Base-by-base conservation (phyloP, 345 rosid species). In the Camelina laxa region DNA sequence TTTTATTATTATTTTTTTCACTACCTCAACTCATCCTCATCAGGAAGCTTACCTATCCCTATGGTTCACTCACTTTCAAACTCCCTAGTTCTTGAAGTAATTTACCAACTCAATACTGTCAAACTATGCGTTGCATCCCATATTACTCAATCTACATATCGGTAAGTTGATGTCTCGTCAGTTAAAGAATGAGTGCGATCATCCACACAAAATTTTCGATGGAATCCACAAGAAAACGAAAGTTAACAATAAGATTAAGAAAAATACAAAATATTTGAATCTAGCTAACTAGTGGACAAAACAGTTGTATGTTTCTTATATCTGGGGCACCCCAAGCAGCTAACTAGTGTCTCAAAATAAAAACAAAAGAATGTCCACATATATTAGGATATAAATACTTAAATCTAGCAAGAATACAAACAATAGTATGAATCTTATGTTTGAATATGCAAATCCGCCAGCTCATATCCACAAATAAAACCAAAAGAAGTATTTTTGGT, bases 301-400 rank as follows among this genome's bases (percentile, higher is more conserved):
- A 51, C 39, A 51, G 20, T 42, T 14, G 58, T 75, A 16, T 51
- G 69, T 51, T 69, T 60, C 74, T 61, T 60, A 44, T 68, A 42
- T 68, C 36, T 59, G 61, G 68, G 61, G 48, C 56, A 68, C 56
- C 56, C 53, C 51, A 60, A 67, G 39, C 62, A 60, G 9, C 53
- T 33, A 31, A 50, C 56, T n/a, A 4, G 31, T 75, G 74, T 60
- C 57, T 68, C 36, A 42, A 67, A 42, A 67, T 59, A 30, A 31
- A 75, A 75, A 50, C 74, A 67, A 68, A 59, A 60, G 20, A 67
- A 62, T 60, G 79, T 68, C 36, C 56, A 53, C 47, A 61, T 15
- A 20, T 41, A 66, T 58, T 35, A 55, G 16, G 16, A 33, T 65
- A 44, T 9, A 5, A 58, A 57, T 15, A 67, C 24, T 60, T 60